Evolutionary conservation across 2,329 filamentous ascomycete species (phyloP), one percentile per base, ranked within the genome.

Genomic region (Plectosphaerella plurivora): DNA sequence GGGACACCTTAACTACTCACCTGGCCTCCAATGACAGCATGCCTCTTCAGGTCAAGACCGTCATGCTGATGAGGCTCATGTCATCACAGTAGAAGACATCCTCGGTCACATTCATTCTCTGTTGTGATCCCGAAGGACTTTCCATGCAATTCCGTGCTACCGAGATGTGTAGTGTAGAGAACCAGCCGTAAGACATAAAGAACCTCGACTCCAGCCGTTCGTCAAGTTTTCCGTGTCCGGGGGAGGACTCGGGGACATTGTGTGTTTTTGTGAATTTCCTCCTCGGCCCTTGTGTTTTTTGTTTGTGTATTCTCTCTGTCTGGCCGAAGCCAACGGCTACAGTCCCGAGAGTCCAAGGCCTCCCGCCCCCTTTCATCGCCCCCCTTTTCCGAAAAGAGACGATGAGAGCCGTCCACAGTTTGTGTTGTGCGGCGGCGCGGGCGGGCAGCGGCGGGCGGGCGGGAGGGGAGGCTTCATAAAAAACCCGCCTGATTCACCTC

Each of bases 131-230:
- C 54, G 51, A 52, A 51, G 55, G 55, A 56, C 55, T 53, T 57
- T 59, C 57, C 58, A 60, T 60, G 58, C 56, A 55, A 53, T 60
- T 58, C 58, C 58, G 56, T 59, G 56, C 56, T 57, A 57, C 56
- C 56, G 53, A 56, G 55, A 59, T 55, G 52, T 59, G 55, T 55
- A 55, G 56, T 57, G 42, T 57, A 54, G 53, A 57, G 55, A 57
- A 57, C 55, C 55, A 57, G 55, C 54, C 51, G 54, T 55, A 55
- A 57, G 55, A 54, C 55, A 57, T 54, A 57, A 56, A 56, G 52
- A 55, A 57, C 56, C 56, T 57, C 56, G 54, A 57, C 56, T 57
- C 56, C 56, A 33, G 48, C 48, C 48, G 33, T 50, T 50, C 48
- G 48, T 50, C 48, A 50, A 50, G 48, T 28, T 35, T 50, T n/a